A percentile compares a stretch with the other conserved stretches of the same genome.
Conservation (phyloP, 1,139 yeast species). For the Blastobotrys persicus region DNA sequence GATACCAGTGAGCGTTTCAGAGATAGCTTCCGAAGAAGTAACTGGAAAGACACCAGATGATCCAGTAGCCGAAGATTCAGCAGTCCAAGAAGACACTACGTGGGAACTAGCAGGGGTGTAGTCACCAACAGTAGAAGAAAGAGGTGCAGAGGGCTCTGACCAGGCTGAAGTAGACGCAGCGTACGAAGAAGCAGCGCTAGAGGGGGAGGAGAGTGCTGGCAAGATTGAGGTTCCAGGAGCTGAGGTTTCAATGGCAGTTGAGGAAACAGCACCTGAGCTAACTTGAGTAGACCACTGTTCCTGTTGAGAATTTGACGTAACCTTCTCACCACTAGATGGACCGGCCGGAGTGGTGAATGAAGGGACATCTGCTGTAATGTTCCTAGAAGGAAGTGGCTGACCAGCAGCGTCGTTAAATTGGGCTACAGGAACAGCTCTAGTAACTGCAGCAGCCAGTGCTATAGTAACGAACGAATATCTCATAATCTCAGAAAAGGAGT, state of each 20-base stretch:
- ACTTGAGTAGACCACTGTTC: not conserved
- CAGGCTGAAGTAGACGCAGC: not conserved
- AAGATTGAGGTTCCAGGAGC: not conserved
- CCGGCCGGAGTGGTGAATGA: not conserved
- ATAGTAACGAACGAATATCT: constrained; percentile 1
- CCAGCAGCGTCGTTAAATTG: constrained; percentile 3
- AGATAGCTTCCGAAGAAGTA: not conserved
- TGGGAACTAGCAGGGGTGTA: not conserved
- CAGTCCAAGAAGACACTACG: not conserved
- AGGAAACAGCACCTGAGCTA: not conserved
- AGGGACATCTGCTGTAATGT: not conserved
- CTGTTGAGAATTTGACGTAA: not conserved
- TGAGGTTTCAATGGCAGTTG: not conserved
- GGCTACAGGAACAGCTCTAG: constrained; percentile 1
- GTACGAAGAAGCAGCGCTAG: not conserved
- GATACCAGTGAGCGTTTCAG: not conserved
- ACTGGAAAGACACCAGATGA: not conserved
- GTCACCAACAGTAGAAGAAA: not conserved
- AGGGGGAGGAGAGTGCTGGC: not conserved
- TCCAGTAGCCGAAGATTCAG: not conserved
- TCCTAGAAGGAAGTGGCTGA: not conserved
- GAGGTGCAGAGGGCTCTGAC: not conserved
- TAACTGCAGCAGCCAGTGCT: not conserved
- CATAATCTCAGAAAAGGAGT: not conserved
- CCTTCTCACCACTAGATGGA: not conserved